Evolutionary conservation across 78 protist genomes (phyloP), one percentile per base, ranked within the genome.

Genomic region (Pelomyxa schiedti): DNA sequence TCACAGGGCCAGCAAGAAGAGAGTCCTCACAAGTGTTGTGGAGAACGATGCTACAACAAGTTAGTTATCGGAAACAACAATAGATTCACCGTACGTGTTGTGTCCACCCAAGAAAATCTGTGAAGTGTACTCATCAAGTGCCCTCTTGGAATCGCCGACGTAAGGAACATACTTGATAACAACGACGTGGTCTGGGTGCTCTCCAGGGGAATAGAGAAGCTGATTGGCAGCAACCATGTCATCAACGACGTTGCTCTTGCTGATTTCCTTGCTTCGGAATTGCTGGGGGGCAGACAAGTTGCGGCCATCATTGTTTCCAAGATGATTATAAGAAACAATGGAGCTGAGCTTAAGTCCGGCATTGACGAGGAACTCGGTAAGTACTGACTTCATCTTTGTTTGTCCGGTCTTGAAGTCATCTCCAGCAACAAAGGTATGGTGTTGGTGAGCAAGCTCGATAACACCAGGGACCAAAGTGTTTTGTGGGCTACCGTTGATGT

Each of bases 341-440:
- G 96, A 83, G 39, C 29, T 69, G 53, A 93, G 94, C 91, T 95
- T 92, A 90, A 95, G 84, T 75, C 99, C 99, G 0, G 99, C 95
- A 30, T 74, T 24, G 82, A 98, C 96, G 74, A 98, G 83, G 89
- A 93, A 98, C 75, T 98, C 99, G 9, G 90, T 96, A 65, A 98
- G 76, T 52, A 93, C 99, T 0, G 96, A 89, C 90, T 98, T 98
- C 81, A 98, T 78, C 92, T 98, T 98, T 64, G 99, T 98, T 88
- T 98, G 99, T 69, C 99, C 99, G 2, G 97, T 75, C 91, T 98
- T 98, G 95, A 98, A 98, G 86, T 98, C 99, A 43, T 96, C 99
- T 64, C 99, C 99, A 26, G 92, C 97, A 71, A 96, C 88, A 38
- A 79, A 69, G 39, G 89, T 92, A 39, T 78, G 32, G 42, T 84